Evolutionary conservation across 2,329 filamentous ascomycete genomes (phyloP), one percentile per base, ranked within the genome.

Genomic region (Graphilbum fragrans): DNA sequence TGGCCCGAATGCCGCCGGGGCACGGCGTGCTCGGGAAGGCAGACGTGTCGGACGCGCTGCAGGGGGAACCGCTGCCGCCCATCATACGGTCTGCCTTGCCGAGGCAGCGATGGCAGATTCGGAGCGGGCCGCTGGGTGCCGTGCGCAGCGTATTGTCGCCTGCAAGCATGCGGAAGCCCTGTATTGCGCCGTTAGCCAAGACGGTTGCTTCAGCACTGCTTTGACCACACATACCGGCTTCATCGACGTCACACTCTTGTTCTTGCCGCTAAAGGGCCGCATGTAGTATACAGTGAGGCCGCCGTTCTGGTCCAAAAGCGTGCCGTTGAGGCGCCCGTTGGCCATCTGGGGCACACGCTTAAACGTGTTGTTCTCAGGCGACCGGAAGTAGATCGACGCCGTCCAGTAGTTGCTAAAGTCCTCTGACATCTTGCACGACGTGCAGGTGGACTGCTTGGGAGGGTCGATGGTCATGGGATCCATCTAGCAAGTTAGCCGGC

Each of bases 101-200:
- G 38, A 46, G 43, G 38, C 49, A 53, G 19, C 49, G 48, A 34
- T 50, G 47, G 48, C 50, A 53, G 36, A 52, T 50, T 37, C 49
- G 43, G 35, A 38, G 47, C 16, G 45, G 42, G 44, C 46, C 50
- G 12, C 48, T 45, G 16, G 21, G 17, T 5, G 42, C 25, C 11
- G 35, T 6, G 12, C 40, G 40, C 2, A 36, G n/a, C 19, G 55
- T 60, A 12, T 56, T 53, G 38, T 65, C 53, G 31, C 62, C 64
- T 37, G 63, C 55, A 38, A 62, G 53, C 63, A 66, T 66, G n/a
- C 63, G 58, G 53, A 66, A 66, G 4, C 63, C 62, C n/a, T n/a
- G n/a, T n/a, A n/a, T n/a, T n/a, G n/a, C n/a, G n/a, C n/a, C n/a
- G n/a, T n/a, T n/a, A n/a, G n/a, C n/a, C n/a, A n/a, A n/a, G n/a